A percentile compares a stretch with the other conserved stretches of the same genome.
These are phyloP conservation scores for Dalbergia cultrata DNA, from an alignment of 306 rosid species.

Conservation along the genomic window DNA sequence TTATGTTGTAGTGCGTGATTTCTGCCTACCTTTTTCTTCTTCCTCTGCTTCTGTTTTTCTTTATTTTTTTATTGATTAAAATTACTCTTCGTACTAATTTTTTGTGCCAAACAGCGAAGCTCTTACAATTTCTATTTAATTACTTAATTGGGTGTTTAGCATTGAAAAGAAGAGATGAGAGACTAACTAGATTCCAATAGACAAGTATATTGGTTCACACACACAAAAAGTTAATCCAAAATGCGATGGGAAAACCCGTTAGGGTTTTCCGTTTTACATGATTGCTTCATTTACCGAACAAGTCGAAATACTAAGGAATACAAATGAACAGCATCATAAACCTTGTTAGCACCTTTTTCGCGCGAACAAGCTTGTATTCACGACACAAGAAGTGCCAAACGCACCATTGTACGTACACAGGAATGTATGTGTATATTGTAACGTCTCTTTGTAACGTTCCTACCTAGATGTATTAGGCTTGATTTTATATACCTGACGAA, in stretches of 20 bases:
- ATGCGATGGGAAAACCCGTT: neutral
- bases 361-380: neutral
- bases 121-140: no score
- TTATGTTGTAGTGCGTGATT: no score
- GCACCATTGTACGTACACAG: neutral
- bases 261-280: neutral
- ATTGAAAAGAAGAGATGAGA: no score
- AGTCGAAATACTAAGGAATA: neutral
- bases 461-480: neutral
- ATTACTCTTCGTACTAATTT: no score
- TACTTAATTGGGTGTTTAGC: no score
- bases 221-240: neutral
- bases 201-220: no score
- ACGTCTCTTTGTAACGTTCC: neutral
- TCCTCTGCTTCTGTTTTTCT: no score
- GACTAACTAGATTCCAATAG: no score
- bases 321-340: neutral
- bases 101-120: no score
- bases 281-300: conserved; percentile 16
- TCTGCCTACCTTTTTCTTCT: no score
- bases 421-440: neutral
- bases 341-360: neutral
- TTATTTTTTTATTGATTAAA: no score
- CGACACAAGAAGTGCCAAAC: neutral
- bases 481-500: no score